Conservation (phyloP, 306 rosid species). For the Cyclanthera cordifolia region DNA sequence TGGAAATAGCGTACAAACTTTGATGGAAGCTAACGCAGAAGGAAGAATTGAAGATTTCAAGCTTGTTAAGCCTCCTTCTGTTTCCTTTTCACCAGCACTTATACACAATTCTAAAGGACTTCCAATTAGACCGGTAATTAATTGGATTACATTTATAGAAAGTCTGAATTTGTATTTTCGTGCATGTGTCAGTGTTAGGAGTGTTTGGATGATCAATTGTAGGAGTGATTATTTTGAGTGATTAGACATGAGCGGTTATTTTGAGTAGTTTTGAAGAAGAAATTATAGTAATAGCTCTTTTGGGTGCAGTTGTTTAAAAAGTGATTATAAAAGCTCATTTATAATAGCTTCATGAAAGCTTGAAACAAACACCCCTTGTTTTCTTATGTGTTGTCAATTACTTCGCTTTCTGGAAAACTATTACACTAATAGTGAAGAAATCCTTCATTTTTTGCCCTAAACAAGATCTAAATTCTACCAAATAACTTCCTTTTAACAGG, state of each 20-base stretch:
- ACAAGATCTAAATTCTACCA: conserved; percentile 13
- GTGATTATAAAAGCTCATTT: no score
- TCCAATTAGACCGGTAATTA: conserved; percentile 74
- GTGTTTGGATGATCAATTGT: no score
- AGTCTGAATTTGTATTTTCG: not conserved
- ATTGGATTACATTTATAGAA: not conserved
- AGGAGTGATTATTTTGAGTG: no score
- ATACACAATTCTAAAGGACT: conserved; percentile 81
- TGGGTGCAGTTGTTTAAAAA: no score
- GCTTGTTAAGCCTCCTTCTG: conserved; percentile 19
- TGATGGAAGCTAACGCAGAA: conserved; percentile 19
- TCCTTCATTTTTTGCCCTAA: not conserved
- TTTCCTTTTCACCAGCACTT: conserved; percentile 42
- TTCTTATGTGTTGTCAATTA: not conserved
- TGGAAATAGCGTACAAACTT: conserved; percentile 32
- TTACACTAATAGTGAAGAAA: not conserved
- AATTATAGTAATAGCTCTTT: no score
- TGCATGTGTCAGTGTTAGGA: not conserved
- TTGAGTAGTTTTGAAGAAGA: no score
- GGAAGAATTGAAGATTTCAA: conserved; percentile 34
- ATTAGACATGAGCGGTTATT: no score
- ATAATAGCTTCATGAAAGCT: no score
- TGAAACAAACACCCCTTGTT: no score
- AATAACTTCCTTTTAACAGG: conserved; percentile 44
- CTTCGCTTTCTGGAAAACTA: not conserved